Conservation (phyloP, 805 yeast species). For the Helenozyma rhizophorensis region DNA sequence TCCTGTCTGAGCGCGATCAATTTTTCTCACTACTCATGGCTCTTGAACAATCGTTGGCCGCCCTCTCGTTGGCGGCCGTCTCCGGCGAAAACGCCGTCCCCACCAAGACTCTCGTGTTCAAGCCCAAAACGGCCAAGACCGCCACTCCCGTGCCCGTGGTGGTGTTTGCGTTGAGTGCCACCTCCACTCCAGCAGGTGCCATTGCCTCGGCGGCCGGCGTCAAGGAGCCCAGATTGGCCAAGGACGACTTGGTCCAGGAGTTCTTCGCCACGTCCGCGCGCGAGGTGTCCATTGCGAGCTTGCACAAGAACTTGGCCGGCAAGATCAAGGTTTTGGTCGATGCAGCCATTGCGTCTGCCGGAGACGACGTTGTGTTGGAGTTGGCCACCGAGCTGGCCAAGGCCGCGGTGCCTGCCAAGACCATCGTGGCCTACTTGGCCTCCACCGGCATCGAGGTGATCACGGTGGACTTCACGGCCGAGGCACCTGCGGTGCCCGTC, state of each 20-base stretch:
- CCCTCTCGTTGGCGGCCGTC: slow-evolving; percentile 57
- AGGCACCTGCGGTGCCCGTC: slow-evolving; percentile 30
- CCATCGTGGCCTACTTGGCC: slow-evolving; percentile 42
- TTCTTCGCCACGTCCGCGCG: slow-evolving; percentile 56
- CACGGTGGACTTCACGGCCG: slow-evolving; percentile 52
- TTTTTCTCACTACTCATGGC: slow-evolving; percentile 42
- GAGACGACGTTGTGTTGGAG: slow-evolving; percentile 37
- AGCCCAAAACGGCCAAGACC: slow-evolving; percentile 85
- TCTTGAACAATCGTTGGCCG: slow-evolving; percentile 62
- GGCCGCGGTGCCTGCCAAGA: slow-evolving; percentile 45
- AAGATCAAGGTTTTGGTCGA: slow-evolving; percentile 62
- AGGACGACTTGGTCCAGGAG: slow-evolving; percentile 68
- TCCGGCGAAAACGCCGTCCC: slow-evolving; percentile 47
- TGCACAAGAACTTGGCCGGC: slow-evolving; percentile 42
- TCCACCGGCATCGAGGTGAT: slow-evolving; percentile 48
- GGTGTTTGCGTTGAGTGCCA: slow-evolving; percentile 68
- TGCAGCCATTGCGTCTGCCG: slow-evolving; percentile 37
- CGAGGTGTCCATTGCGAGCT: slow-evolving; percentile 57
- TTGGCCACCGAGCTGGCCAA: slow-evolving; percentile 51
- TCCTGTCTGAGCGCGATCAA: slow-evolving; percentile 1
- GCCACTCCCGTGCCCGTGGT: slow-evolving; percentile 76
- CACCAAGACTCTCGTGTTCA: slow-evolving; percentile 78
- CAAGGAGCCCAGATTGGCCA: slow-evolving; percentile 86
- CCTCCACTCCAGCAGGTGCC: slow-evolving; percentile 62
- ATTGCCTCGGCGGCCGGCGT: slow-evolving; percentile 65